Evolutionary conservation across 2,329 filamentous ascomycete species (phyloP).

Genomic region (Colletotrichum sp.): DNA sequence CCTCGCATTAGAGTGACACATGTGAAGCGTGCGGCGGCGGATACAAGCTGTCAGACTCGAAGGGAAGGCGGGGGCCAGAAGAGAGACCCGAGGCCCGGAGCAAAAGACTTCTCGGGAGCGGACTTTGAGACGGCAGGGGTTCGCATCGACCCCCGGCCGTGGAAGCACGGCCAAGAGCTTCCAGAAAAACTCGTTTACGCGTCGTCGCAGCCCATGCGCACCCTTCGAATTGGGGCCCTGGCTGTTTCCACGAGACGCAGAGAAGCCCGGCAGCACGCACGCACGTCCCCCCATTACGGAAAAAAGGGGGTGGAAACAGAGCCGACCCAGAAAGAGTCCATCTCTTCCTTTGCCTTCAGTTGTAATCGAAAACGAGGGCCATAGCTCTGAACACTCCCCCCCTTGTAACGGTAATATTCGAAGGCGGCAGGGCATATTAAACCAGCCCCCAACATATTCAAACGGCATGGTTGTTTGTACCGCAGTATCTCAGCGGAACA

Average conservation of each 20-base stretch:
- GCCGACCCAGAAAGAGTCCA: not conserved
- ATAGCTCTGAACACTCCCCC: not conserved
- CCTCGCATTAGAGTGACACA: not conserved
- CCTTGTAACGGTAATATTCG: slow-evolving; percentile 8
- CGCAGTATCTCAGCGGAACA: not conserved
- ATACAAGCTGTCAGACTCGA: not conserved
- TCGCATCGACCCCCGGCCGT: not conserved
- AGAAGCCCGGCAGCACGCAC: not conserved
- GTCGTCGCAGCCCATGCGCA: not conserved
- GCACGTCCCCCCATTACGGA: not conserved
- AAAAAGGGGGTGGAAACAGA: not conserved
- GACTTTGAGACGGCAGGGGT: slow-evolving; percentile 4
- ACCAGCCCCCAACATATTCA: slow-evolving; percentile 5
- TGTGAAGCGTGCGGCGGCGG: not conserved
- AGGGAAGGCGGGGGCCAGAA: not conserved
- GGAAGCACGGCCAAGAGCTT: not conserved
- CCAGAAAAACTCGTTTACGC: slow-evolving; percentile 5
- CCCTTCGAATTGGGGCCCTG: not conserved
- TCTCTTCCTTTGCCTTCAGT: not conserved
- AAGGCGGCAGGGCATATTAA: not conserved
- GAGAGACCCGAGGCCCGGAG: not conserved
- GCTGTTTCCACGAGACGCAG: not conserved
- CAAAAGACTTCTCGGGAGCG: not conserved
- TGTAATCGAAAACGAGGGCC: not conserved
- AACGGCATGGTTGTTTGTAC: not conserved